Percentiles rank a stretch among this genome's conserved stretches.
These are phyloP conservation scores for Neonectria magnoliae DNA, from an alignment of 2,329 filamentous ascomycete species.

Conservation along the genomic window DNA sequence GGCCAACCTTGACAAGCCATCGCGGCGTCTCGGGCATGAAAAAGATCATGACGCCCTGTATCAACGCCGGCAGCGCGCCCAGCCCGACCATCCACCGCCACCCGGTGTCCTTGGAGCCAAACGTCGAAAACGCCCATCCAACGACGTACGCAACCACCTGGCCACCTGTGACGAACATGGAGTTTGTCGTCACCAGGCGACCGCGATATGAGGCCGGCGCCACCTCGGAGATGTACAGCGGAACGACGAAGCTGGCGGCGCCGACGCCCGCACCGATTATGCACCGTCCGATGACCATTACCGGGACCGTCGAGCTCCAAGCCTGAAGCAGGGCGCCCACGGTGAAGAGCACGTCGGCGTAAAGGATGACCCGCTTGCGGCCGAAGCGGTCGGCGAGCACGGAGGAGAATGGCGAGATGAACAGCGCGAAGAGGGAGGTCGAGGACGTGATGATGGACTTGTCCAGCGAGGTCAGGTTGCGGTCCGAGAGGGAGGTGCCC, in stretches of 20 bases:
- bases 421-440: constrained; percentile 72
- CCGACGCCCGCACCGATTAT: constrained; percentile 79
- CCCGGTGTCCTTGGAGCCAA: constrained; percentile 62
- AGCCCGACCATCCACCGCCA: constrained; percentile 96
- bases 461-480: constrained; percentile 68
- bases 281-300: constrained; percentile 74
- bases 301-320: constrained; percentile 62
- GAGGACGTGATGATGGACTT: constrained; percentile 78
- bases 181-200: constrained; percentile 81
- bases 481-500: constrained; percentile 65
- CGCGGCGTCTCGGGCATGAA: constrained; percentile 89
- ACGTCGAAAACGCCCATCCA: constrained; percentile 77
- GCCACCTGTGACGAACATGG: constrained; percentile 85
- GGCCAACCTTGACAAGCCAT: constrained; percentile 80
- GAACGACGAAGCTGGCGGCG: constrained; percentile 82
- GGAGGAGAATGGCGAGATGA: constrained; percentile 71
- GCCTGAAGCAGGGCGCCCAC: constrained; percentile 74
- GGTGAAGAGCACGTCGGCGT: constrained; percentile 74
- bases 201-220: constrained; percentile 81
- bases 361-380: constrained; percentile 69
- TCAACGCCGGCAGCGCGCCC: constrained; percentile 77
- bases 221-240: constrained; percentile 88
- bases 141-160: constrained; percentile 89
- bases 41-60: constrained; percentile 75
- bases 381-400: constrained; percentile 70